Base-by-base conservation (phyloP, 176 grass and related monocot genomes). In the Oryza punctata region DNA sequence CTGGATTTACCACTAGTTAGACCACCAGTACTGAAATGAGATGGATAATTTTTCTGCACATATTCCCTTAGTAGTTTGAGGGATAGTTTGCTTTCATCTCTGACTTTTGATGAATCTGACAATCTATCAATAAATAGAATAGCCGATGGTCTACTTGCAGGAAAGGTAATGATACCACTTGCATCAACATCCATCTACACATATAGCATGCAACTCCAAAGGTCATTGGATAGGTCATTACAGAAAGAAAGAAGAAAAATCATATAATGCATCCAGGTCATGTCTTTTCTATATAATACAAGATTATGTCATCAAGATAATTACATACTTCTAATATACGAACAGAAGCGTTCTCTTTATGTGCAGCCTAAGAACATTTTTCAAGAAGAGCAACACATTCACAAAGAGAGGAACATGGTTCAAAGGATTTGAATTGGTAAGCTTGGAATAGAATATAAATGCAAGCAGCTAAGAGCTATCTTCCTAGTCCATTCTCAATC, bases 71-170 rank as follows among this genome's bases (percentile, higher is more conserved):
- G 82, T 82, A 93, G 67, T 79, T 90, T 88, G 70, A 98, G 87
- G 69, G 70, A 73, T 85, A 75, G 84, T 79, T 87, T 98, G 89
- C 96, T 98, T 85, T 91, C 87, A 86, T 87, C 93, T 89, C 89
- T 91, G 70, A 90, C 77, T 90, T 93, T 86, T 57, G 65, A 88
- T 57, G 81, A 93, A 44, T 93, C 78, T 12, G 93, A 91, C 79
- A 88, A 90, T 76, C 87, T 91, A 87, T 98, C 93, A 72, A 93
- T 81, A 85, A 98, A 98, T 78, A 98, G 90, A 87, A 98, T 30
- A 64, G 91, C 77, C 69, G 93, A 95, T 69, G 96, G 89, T 63
- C 76, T 94, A 46, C 86, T 85, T 76, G 87, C 75, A 74, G 96
- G 90, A 91, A 98, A 95, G 32, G 87, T 72, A 85, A 83, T 78